phyloP scores from a whole-genome alignment of 2,329 filamentous ascomycete species.

The Arthrobotrys megalospora region DNA sequence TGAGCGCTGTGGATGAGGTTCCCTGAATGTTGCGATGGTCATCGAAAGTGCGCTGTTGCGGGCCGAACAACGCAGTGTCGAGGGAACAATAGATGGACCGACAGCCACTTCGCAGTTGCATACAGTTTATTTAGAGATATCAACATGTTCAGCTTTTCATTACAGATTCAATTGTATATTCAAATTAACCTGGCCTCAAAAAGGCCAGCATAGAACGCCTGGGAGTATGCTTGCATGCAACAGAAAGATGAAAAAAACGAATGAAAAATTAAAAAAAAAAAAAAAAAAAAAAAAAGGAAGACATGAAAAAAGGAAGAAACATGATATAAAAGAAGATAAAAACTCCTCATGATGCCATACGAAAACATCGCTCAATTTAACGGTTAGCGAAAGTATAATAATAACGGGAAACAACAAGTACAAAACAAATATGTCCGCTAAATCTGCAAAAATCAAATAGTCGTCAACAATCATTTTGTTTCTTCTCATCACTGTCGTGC shows the following conservation, averaged over 20 bases:
- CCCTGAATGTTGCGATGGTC: conserved; percentile 5
- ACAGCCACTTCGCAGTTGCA: too few relatives aligned
- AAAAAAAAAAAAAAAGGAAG: background rate
- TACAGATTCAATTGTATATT: background rate
- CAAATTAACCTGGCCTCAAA: background rate
- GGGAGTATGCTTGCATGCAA: conserved; percentile 26
- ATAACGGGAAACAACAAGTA: conserved; percentile 33
- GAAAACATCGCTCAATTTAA: conserved; percentile 41
- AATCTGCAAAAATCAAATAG: conserved; percentile 40
- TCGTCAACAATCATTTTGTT: background rate
- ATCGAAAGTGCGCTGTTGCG: background rate
- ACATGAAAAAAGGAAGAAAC: background rate
- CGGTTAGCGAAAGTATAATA: conserved; percentile 27
- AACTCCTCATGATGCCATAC: conserved; percentile 48
- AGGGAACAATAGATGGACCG: background rate
- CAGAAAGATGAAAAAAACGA: background rate
- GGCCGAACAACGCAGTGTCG: background rate
- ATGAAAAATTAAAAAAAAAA: background rate
- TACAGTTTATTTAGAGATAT: too few relatives aligned
- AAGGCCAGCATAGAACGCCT: conserved; percentile 40
- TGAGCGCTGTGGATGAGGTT: conserved; percentile 19
- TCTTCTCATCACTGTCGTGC: conserved; percentile 4
- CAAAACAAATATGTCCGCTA: conserved; percentile 43
- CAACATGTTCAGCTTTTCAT: background rate
- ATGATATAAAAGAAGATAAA: conserved; percentile 6